These are phyloP conservation scores for Phytopythium helicoides DNA, from an alignment of 352 stramenopile species.

Conservation along the genomic window DNA sequence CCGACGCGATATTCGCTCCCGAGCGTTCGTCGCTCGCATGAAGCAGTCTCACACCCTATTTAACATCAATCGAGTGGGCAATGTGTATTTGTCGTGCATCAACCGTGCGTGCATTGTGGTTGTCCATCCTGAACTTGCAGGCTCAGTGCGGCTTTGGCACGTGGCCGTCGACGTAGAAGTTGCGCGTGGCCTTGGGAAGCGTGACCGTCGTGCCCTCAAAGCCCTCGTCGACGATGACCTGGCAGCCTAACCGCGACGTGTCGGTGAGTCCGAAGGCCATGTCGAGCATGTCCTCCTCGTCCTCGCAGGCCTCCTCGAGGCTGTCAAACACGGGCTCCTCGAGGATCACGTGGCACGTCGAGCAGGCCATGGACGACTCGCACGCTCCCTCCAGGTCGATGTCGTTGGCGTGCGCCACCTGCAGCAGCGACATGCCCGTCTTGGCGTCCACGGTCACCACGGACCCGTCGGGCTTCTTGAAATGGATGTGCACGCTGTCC, in stretches of 20 bases:
- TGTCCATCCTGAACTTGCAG: background rate
- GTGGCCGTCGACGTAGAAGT: conserved; percentile 99
- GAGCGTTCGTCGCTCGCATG: conserved; percentile 3
- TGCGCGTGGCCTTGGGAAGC: conserved; percentile 95
- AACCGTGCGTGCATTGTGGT: too few relatives aligned
- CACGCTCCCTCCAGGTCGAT: conserved; percentile 94
- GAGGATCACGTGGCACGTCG: conserved; percentile 98
- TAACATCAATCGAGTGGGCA: background rate
- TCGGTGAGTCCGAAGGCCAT: conserved; percentile 98
- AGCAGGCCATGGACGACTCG: conserved; percentile 96
- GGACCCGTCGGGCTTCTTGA: conserved; percentile 59
- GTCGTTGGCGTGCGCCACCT: conserved; percentile 92
- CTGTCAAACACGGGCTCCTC: conserved; percentile 90
- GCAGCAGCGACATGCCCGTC: conserved; percentile 84
- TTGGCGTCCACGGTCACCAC: conserved; percentile 66
- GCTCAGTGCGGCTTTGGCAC: conserved; percentile 95
- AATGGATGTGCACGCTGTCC: conserved; percentile 73
- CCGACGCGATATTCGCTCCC: background rate
- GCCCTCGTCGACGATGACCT: conserved; percentile 87
- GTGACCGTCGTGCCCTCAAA: conserved; percentile 91
- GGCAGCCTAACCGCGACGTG: conserved; percentile 92
- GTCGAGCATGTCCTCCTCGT: conserved; percentile 99
- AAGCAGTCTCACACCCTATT: background rate
- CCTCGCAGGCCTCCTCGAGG: conserved; percentile 91
- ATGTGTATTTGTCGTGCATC: too few relatives aligned